A percentile compares a stretch with the other conserved stretches of the same genome.
Conservation (phyloP, 371 early-diverging fungal species). For the Catenaria anguillulae region DNA sequence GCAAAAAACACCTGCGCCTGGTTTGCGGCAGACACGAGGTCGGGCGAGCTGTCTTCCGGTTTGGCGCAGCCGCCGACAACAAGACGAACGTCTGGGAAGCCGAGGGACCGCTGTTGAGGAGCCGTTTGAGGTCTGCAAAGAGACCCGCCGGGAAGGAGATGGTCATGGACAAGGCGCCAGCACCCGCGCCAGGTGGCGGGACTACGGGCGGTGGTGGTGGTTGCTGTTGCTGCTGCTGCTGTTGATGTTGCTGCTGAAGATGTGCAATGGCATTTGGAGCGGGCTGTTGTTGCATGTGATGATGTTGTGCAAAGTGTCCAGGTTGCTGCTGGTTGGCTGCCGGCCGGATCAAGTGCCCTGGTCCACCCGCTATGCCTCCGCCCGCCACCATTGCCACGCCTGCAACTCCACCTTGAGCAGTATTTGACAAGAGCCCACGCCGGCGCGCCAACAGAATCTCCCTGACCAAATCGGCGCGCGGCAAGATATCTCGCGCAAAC, state of each 20-base stretch:
- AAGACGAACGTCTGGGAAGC: background rate
- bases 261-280: background rate
- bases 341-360: too few species aligned
- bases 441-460: constrained; percentile 4
- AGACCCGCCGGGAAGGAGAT: background rate
- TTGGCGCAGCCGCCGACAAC: background rate
- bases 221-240: too few species aligned
- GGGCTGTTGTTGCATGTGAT: background rate
- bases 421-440: background rate
- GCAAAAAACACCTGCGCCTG: background rate
- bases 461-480: constrained; percentile 3
- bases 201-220: too few species aligned
- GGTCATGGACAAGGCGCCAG: background rate
- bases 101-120: background rate
- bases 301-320: too few species aligned
- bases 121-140: background rate
- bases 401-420: too few species aligned
- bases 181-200: too few species aligned
- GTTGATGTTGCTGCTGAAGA: too few species aligned
- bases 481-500: constrained; percentile 7
- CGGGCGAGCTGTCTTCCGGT: too few species aligned
- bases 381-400: too few species aligned
- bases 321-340: too few species aligned
- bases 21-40: too few species aligned
- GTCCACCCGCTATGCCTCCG: too few species aligned